These are phyloP conservation scores for Diaporthe sp. DNA, from an alignment of 2,329 filamentous ascomycete species.

Conservation along the genomic window DNA sequence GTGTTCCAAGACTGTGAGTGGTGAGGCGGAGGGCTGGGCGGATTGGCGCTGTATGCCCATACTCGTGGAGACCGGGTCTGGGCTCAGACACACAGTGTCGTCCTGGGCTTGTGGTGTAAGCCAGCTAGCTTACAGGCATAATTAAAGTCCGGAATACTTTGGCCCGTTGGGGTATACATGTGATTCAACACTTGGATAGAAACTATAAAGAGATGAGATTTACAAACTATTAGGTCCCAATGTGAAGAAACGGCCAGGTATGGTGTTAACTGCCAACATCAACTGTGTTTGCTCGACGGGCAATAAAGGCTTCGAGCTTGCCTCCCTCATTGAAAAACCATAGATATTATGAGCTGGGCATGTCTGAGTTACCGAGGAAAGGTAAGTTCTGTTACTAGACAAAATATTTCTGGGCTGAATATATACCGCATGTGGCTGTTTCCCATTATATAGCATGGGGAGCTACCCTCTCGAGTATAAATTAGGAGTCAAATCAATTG, in stretches of 20 bases:
- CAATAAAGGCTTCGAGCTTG: background rate
- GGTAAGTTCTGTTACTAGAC: background rate
- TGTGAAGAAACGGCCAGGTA: background rate
- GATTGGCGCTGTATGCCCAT: too few relatives aligned
- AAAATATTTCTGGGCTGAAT: background rate
- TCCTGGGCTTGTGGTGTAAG: background rate
- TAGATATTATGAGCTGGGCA: background rate
- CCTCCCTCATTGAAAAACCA: background rate
- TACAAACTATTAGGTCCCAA: background rate
- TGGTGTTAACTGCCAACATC: background rate
- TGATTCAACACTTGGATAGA: background rate
- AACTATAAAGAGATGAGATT: background rate
- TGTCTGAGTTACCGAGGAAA: background rate
- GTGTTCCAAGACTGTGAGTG: conserved; percentile 7
- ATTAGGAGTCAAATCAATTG: background rate
- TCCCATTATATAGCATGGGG: background rate
- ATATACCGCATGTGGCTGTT: background rate
- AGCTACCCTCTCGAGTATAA: background rate
- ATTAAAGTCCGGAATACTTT: background rate
- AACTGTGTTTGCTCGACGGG: background rate
- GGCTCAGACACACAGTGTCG: background rate
- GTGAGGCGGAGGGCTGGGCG: background rate
- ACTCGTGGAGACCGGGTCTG: conserved; percentile 21
- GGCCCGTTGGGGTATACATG: background rate
- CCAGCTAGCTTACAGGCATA: background rate